Evolutionary conservation across 2,329 filamentous ascomycete species (phyloP).

Genomic region (Capronia coronata): DNA sequence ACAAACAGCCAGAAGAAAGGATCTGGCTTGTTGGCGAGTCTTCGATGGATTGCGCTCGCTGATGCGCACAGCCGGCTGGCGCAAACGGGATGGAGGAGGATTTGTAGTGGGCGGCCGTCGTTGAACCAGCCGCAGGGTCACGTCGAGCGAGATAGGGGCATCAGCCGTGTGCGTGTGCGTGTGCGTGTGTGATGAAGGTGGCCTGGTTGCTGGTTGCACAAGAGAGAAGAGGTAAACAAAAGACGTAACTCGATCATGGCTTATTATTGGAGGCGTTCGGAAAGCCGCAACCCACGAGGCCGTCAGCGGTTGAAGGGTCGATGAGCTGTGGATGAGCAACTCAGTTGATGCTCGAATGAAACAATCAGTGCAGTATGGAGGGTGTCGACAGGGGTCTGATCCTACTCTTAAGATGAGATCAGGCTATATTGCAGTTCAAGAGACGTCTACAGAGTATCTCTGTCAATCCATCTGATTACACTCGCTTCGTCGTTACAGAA

Average conservation of each 20-base stretch:
- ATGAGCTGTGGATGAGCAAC: too few relatives aligned
- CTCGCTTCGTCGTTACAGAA: too few relatives aligned
- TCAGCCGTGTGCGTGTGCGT: neutral
- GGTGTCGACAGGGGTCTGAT: too few relatives aligned
- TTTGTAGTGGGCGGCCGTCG: neutral
- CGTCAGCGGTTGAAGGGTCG: too few relatives aligned
- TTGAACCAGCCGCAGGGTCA: neutral
- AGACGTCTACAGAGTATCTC: too few relatives aligned
- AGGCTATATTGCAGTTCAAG: neutral
- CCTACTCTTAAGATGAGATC: too few relatives aligned
- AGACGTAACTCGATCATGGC: conserved; percentile 1
- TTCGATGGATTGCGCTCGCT: neutral
- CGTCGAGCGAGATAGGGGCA: neutral
- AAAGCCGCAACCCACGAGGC: too few relatives aligned
- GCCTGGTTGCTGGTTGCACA: neutral
- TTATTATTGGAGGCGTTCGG: too few relatives aligned
- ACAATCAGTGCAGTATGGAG: too few relatives aligned
- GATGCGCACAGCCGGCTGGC: neutral
- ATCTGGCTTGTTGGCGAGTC: neutral
- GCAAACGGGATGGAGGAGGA: neutral
- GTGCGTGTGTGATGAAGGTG: too few relatives aligned
- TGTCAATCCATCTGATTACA: too few relatives aligned
- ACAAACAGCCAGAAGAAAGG: neutral
- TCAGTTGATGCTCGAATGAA: too few relatives aligned
- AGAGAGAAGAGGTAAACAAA: neutral